Percentiles rank a stretch among this genome's conserved stretches.
Conservation (phyloP, 73 alveolate species). For the Loxodes magnus region DNA sequence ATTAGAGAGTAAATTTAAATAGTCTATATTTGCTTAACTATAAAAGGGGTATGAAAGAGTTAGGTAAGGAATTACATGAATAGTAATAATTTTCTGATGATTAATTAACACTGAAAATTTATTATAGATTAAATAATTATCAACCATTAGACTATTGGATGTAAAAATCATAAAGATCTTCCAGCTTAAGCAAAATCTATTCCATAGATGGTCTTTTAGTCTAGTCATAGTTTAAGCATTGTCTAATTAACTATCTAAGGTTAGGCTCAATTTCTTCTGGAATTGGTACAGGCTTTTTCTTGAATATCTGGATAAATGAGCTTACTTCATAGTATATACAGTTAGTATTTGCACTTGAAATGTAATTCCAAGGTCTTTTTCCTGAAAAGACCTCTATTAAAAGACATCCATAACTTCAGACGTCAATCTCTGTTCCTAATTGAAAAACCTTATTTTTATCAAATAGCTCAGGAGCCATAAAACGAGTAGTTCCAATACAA, state of each 20-base stretch:
- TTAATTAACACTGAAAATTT: too few species aligned
- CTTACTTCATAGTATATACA: not conserved
- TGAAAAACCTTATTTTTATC: not conserved
- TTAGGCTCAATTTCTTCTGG: not conserved
- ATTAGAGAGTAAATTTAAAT: too few species aligned
- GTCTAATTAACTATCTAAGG: not conserved
- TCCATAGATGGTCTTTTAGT: not conserved
- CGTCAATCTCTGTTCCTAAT: not conserved
- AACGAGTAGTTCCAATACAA: conserved; percentile 1
- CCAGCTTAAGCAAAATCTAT: not conserved
- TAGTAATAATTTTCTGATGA: too few species aligned
- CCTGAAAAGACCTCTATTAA: not conserved
- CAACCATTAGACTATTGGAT: too few species aligned
- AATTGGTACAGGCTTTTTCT: not conserved
- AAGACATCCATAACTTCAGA: not conserved
- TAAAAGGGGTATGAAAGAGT: too few species aligned
- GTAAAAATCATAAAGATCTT: not conserved
- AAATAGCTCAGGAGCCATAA: not conserved
- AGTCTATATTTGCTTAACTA: too few species aligned
- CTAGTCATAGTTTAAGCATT: not conserved
- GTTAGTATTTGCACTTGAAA: not conserved
- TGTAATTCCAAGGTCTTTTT: not conserved
- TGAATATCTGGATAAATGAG: too few species aligned
- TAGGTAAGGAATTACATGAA: too few species aligned
- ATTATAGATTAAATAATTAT: too few species aligned